phyloP scores from a whole-genome alignment of 139 green algal species.

The Edaphochlamys debaryana region DNA sequence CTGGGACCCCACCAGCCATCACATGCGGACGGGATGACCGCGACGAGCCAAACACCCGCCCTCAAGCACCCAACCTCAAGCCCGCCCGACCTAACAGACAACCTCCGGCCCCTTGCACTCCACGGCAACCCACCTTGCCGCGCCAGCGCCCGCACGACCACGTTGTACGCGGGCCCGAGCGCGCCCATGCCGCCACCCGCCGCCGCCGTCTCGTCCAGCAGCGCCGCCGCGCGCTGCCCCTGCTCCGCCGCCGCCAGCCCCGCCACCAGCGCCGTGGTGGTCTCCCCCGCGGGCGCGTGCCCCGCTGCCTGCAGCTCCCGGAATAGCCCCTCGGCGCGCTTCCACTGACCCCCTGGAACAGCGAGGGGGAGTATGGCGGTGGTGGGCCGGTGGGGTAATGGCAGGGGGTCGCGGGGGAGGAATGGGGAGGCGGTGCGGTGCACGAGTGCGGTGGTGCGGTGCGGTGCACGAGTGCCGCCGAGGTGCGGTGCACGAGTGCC shows the following conservation, averaged over 20 bases:
- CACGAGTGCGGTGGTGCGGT: neutral
- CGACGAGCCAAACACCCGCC: neutral
- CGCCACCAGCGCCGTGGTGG: constrained; percentile 5
- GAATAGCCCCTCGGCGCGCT: constrained; percentile 23
- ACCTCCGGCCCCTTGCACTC: neutral
- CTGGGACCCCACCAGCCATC: too few species aligned
- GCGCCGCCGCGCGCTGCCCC: neutral
- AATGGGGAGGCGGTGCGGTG: neutral
- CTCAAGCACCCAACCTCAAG: neutral
- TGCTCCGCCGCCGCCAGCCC: constrained; percentile 10
- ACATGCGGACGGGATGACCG: too few species aligned
- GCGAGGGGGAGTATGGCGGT: too few species aligned
- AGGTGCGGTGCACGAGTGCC: too few species aligned
- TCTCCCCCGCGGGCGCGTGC: neutral
- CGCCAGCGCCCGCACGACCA: constrained; percentile 12
- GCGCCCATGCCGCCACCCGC: too few species aligned
- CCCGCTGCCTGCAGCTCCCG: neutral
- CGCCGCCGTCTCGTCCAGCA: neutral
- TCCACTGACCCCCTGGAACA: constrained; percentile 27
- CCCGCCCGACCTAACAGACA: too few species aligned
- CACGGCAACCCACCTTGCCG: constrained; percentile 4
- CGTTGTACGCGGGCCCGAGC: constrained; percentile 5
- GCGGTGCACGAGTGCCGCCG: too few species aligned
- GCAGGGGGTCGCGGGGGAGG: too few species aligned
- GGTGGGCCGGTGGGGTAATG: too few species aligned